Evolutionary conservation across 768 basidiomycete genomes (phyloP).

Genomic region (Lactarius sanguifluus): DNA sequence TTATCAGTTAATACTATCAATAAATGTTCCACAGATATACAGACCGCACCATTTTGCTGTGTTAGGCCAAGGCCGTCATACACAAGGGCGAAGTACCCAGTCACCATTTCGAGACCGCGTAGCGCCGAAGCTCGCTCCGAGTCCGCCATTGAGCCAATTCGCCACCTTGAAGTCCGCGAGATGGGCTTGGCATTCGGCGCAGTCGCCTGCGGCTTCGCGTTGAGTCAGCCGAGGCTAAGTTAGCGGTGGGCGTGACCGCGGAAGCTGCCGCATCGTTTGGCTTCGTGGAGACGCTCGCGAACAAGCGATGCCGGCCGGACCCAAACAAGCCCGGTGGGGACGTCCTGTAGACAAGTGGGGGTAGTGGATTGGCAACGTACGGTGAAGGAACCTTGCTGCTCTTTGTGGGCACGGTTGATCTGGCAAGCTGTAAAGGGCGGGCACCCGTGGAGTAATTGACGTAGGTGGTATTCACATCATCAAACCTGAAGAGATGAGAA

Average conservation of each 20-base stretch:
- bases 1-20: too few relatives aligned
- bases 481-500: conserved; percentile 41
- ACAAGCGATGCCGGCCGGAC: conserved; percentile 20
- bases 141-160: conserved; percentile 30
- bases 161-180: conserved; percentile 27
- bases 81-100: too few relatives aligned
- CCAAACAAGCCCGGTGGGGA: conserved; percentile 85
- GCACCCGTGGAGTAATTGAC: conserved; percentile 78
- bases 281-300: not conserved
- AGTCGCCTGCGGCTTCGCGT: conserved; percentile 42
- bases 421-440: conserved; percentile 70
- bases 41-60: too few relatives aligned
- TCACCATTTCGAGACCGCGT: too few relatives aligned
- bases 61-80: too few relatives aligned
- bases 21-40: too few relatives aligned
- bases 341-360: too few relatives aligned
- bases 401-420: conserved; percentile 81
- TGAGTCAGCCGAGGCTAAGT: conserved; percentile 52
- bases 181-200: conserved; percentile 16
- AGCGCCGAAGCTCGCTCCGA: too few relatives aligned
- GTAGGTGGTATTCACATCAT: conserved; percentile 59
- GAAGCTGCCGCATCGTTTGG: conserved; percentile 40
- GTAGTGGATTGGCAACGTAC: conserved; percentile 42
- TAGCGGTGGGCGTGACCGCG: conserved; percentile 41
- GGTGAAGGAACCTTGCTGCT: conserved; percentile 87